A percentile compares a stretch with the other conserved stretches of the same genome.
These are phyloP conservation scores for Wolfiporia cocos DNA, from an alignment of 1,284 basidiomycete genomes.

Conservation along the genomic window DNA sequence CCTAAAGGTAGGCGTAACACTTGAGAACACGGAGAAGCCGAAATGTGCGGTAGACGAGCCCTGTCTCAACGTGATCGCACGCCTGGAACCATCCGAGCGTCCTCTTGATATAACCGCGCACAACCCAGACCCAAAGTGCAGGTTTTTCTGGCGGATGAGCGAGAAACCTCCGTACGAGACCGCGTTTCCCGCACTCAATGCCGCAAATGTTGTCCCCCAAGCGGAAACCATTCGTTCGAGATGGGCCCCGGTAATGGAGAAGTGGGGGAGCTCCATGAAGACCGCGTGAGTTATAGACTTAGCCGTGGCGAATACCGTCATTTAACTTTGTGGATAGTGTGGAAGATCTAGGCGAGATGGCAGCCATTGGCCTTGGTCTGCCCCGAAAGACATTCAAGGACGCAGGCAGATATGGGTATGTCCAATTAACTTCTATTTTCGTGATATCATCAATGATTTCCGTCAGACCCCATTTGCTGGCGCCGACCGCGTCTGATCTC, in stretches of 20 bases:
- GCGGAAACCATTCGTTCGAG: conserved; percentile 43
- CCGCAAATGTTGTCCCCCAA: conserved; percentile 75
- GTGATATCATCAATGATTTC: background rate
- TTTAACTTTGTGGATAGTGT: conserved; percentile 42
- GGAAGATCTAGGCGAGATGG: conserved; percentile 77
- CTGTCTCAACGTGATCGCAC: conserved; percentile 66
- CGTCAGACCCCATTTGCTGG: conserved; percentile 79
- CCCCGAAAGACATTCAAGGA: conserved; percentile 61
- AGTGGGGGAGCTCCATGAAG: conserved; percentile 85
- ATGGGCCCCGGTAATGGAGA: conserved; percentile 70
- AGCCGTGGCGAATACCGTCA: background rate
- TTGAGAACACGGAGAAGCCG: conserved; percentile 91
- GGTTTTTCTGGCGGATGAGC: conserved; percentile 90
- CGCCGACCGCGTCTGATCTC: conserved; percentile 87
- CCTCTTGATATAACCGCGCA: conserved; percentile 78
- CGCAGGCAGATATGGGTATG: conserved; percentile 78
- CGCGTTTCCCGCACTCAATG: conserved; percentile 67
- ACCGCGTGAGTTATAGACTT: conserved; percentile 52
- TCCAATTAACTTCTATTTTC: conserved; percentile 3
- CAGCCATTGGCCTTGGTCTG: conserved; percentile 74
- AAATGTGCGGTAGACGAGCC: conserved; percentile 78
- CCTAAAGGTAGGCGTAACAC: conserved; percentile 65
- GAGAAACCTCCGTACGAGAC: conserved; percentile 73
- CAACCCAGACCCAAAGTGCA: conserved; percentile 84
- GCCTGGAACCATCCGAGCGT: conserved; percentile 68